phyloP scores from a whole-genome alignment of 2,329 filamentous ascomycete species.

The Hypoxylon sp. region DNA sequence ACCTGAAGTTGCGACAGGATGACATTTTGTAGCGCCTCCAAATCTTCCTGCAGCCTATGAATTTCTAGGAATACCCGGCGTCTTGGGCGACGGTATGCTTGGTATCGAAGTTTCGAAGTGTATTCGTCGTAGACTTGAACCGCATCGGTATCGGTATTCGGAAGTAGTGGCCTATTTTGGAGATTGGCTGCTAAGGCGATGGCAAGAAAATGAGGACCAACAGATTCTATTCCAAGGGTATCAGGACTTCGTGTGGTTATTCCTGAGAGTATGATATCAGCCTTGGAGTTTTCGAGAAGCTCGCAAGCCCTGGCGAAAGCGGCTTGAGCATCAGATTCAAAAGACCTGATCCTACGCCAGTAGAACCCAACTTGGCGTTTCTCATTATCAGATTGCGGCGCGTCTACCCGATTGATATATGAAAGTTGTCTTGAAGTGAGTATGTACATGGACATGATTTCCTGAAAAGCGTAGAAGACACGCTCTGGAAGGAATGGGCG shows the following conservation, averaged over 20 bases:
- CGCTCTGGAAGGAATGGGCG: conserved; percentile 7
- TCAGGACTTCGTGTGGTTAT: conserved; percentile 2
- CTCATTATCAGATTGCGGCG: background rate
- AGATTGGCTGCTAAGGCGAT: conserved; percentile 8
- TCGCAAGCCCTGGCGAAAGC: conserved; percentile 7
- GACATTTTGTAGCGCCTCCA: conserved; percentile 13
- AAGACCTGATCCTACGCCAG: conserved; percentile 11
- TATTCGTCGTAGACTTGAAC: conserved; percentile 10
- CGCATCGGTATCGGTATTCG: conserved; percentile 10
- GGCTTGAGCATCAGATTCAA: conserved; percentile 8
- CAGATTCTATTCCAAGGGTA: conserved; percentile 17
- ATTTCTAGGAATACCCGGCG: conserved; percentile 17
- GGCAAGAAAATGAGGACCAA: conserved; percentile 14
- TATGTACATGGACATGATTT: conserved; percentile 10
- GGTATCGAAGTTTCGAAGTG: conserved; percentile 10
- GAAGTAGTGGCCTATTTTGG: conserved; percentile 9
- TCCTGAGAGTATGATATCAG: conserved; percentile 15
- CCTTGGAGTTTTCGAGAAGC: conserved; percentile 11
- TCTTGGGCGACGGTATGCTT: conserved; percentile 17
- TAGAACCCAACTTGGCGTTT: background rate
- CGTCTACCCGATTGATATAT: conserved; percentile 6
- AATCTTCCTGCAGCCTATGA: conserved; percentile 13
- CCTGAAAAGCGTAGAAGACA: conserved; percentile 19
- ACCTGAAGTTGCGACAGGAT: conserved; percentile 6
- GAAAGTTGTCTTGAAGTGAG: conserved; percentile 10